These are phyloP conservation scores for Ogataea saltuana DNA, from an alignment of 805 yeast genomes.

Conservation along the genomic window DNA sequence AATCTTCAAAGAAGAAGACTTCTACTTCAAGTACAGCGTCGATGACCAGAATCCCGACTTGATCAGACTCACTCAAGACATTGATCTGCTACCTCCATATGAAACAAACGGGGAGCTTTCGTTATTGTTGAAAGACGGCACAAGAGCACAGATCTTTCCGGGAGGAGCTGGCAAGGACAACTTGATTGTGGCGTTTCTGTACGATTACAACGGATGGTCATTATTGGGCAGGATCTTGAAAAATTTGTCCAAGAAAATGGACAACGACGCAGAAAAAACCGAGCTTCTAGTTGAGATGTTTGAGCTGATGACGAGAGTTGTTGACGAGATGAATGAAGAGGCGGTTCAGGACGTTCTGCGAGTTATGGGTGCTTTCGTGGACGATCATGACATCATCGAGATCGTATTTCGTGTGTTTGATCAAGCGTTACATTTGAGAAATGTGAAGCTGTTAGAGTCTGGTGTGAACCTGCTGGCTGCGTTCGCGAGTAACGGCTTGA, in stretches of 20 bases:
- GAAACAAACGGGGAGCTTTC: slow-evolving; percentile 48
- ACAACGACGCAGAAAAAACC: slow-evolving; percentile 40
- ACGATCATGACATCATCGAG: slow-evolving; percentile 43
- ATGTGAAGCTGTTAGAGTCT: slow-evolving; percentile 44
- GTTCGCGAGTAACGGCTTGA: slow-evolving; percentile 44
- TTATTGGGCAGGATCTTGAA: slow-evolving; percentile 76
- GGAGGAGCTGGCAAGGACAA: slow-evolving; percentile 24
- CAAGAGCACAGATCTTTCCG: slow-evolving; percentile 72
- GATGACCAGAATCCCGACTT: slow-evolving; percentile 56
- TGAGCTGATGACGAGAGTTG: slow-evolving; percentile 49
- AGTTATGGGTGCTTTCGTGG: slow-evolving; percentile 39
- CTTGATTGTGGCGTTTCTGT: slow-evolving; percentile 60
- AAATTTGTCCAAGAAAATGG: slow-evolving; percentile 48
- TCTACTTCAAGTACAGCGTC: slow-evolving; percentile 42
- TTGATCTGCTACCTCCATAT: slow-evolving; percentile 52
- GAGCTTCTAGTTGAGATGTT: slow-evolving; percentile 50
- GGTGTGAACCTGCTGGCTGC: slow-evolving; percentile 52
- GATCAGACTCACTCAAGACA: slow-evolving; percentile 40
- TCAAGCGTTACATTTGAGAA: slow-evolving; percentile 59
- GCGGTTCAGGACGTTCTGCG: slow-evolving; percentile 29
- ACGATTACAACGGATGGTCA: slow-evolving; percentile 85
- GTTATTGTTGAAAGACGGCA: slow-evolving; percentile 48
- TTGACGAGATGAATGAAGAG: slow-evolving; percentile 39
- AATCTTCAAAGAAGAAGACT: slow-evolving; percentile 40
- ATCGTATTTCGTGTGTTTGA: slow-evolving; percentile 68